Evolutionary conservation across 2,329 filamentous ascomycete species (phyloP).

Genomic region (Xylariaceae sp.): DNA sequence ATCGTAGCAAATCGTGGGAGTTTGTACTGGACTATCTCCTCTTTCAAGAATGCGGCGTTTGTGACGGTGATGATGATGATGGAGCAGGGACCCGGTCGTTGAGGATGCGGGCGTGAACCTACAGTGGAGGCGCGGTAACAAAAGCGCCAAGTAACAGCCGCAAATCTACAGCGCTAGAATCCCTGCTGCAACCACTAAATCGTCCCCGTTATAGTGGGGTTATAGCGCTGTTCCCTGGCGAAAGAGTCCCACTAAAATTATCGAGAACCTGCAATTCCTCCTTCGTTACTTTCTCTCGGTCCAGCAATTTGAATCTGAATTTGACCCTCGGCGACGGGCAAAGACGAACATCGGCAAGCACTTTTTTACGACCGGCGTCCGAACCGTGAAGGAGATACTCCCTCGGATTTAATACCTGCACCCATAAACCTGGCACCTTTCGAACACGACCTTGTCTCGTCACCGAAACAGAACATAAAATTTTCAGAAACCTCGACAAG

Average conservation of each 20-base stretch:
- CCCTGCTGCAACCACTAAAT: not conserved
- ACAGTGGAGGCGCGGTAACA: not conserved
- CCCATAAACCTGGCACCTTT: too few relatives aligned
- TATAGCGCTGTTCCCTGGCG: not conserved
- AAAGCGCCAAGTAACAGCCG: not conserved
- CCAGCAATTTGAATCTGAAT: too few relatives aligned
- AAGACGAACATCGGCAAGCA: not conserved
- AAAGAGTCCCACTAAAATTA: not conserved
- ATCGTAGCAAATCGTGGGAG: conserved; percentile 35
- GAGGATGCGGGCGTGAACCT: too few relatives aligned
- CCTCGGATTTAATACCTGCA: not conserved
- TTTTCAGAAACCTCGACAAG: conserved; percentile 3
- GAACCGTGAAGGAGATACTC: not conserved
- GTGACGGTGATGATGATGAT: not conserved
- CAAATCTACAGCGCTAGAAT: not conserved
- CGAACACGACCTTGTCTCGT: too few relatives aligned
- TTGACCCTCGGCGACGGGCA: not conserved
- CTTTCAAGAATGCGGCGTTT: not conserved
- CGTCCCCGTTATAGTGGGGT: not conserved
- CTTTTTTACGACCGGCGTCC: not conserved
- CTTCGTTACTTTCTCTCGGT: too few relatives aligned
- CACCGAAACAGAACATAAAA: not conserved
- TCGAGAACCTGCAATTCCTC: not conserved
- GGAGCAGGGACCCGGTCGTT: not conserved
- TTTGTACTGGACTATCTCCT: not conserved